Percentiles rank a stretch among this genome's conserved stretches.
Conservation (phyloP, 495 filamentous ascomycete species). For the Trichoderma orchidacearum region DNA sequence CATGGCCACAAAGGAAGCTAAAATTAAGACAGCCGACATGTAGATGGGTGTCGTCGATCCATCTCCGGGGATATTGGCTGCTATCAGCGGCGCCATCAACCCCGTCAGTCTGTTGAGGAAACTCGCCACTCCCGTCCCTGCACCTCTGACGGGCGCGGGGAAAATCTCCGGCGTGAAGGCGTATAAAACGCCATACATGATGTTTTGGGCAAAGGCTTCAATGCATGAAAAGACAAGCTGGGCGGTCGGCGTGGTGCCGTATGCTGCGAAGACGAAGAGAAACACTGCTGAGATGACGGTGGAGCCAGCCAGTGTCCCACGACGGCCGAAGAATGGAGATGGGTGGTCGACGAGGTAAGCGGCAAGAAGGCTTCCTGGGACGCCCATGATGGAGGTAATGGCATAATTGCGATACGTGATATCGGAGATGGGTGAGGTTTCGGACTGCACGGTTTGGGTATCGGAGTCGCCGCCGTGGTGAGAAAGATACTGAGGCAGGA, state of each 20-base stretch:
- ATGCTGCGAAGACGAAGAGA: constrained; percentile 42
- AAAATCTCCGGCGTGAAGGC: constrained; percentile 79
- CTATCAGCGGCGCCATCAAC: constrained; percentile 63
- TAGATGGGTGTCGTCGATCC: constrained; percentile 59
- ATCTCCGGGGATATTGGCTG: constrained; percentile 54
- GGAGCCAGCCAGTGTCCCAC: constrained; percentile 54
- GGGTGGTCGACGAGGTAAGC: constrained; percentile 54
- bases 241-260: constrained; percentile 45
- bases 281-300: constrained; percentile 61
- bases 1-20: constrained; percentile 50
- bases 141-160: constrained; percentile 63
- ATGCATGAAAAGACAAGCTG: constrained; percentile 65
- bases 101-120: constrained; percentile 61
- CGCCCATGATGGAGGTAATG: constrained; percentile 56
- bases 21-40: constrained; percentile 54
- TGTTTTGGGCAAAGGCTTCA: constrained; percentile 60
- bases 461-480: constrained; percentile 46
- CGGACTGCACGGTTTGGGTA: constrained; percentile 8
- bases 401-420: constrained; percentile 57
- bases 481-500: constrained; percentile 70
- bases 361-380: constrained; percentile 63
- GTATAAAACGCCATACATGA: constrained; percentile 83
- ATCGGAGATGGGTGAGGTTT: constrained; percentile 11
- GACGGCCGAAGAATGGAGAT: constrained; percentile 52
- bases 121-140: constrained; percentile 63